phyloP scores from a whole-genome alignment of 73 alveolate genomes.

The Loxodes magnus region DNA sequence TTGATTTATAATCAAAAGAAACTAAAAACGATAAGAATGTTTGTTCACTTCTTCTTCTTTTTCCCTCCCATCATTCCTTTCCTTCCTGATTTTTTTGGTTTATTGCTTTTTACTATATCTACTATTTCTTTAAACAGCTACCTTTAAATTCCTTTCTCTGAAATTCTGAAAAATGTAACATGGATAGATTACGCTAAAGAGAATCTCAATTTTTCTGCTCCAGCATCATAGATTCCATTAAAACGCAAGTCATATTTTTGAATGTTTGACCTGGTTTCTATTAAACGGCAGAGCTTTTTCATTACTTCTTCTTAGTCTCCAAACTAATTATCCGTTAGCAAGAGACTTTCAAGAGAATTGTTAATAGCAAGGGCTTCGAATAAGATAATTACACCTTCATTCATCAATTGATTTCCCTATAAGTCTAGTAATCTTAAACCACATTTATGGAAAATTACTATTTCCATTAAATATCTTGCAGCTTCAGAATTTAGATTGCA shows the following conservation, averaged over 20 bases:
- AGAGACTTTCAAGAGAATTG: constrained; percentile 28
- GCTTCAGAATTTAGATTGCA: constrained; percentile 42
- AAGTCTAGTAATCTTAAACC: constrained; percentile 25
- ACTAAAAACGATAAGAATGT: no score
- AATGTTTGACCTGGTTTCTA: constrained; percentile 21
- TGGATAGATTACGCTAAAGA: constrained; percentile 18
- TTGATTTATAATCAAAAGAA: no score
- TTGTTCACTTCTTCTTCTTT: constrained; percentile 41
- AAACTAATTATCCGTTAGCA: constrained; percentile 52
- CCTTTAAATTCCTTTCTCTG: constrained; percentile 39
- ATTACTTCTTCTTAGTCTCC: constrained; percentile 49
- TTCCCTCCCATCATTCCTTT: constrained; percentile 32
- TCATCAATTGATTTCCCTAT: constrained; percentile 53
- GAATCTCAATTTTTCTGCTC: constrained; percentile 14
- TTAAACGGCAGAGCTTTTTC: constrained; percentile 22
- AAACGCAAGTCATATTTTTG: constrained; percentile 31
- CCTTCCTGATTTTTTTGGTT: constrained; percentile 33
- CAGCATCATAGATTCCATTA: constrained; percentile 36
- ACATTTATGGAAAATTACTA: constrained; percentile 28
- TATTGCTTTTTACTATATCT: constrained; percentile 24
- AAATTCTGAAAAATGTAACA: constrained; percentile 29
- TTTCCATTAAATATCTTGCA: constrained; percentile 49
- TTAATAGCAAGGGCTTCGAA: constrained; percentile 35
- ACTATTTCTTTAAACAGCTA: constrained; percentile 32
- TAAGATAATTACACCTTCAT: constrained; percentile 44